Evolutionary conservation across 2,329 filamentous ascomycete genomes (phyloP).

Genomic region (Colletotrichum sansevieriae): DNA sequence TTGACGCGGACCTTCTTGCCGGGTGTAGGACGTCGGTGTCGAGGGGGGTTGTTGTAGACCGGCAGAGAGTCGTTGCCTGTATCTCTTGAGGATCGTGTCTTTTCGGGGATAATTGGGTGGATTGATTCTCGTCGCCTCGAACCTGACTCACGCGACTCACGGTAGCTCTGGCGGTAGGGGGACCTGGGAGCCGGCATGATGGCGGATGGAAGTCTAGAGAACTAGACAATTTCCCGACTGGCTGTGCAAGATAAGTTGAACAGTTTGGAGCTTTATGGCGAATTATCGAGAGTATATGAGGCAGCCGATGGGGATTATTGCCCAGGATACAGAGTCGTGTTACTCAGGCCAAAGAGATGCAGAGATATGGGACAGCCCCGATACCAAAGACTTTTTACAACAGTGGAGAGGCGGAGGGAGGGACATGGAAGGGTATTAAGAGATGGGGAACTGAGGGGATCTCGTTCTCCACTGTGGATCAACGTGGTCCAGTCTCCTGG

Average conservation of each 20-base stretch:
- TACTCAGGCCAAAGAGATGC: slow-evolving; percentile 9
- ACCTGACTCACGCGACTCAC: slow-evolving; percentile 32
- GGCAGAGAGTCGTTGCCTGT: slow-evolving; percentile 20
- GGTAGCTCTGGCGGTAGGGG: slow-evolving; percentile 35
- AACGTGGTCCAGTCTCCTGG: slow-evolving; percentile 22
- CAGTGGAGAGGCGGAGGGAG: neutral
- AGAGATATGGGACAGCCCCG: slow-evolving; percentile 25
- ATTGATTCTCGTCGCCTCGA: slow-evolving; percentile 31
- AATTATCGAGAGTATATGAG: neutral
- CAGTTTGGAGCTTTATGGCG: neutral
- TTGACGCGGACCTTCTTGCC: slow-evolving; percentile 63
- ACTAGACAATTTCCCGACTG: neutral
- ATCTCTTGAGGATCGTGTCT: slow-evolving; percentile 21
- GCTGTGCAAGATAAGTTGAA: neutral
- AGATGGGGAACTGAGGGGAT: slow-evolving; percentile 19
- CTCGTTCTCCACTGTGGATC: slow-evolving; percentile 25
- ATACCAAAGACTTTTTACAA: slow-evolving; percentile 16
- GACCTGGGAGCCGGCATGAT: slow-evolving; percentile 39
- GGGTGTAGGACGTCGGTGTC: slow-evolving; percentile 17
- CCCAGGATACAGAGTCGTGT: slow-evolving; percentile 13
- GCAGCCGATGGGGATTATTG: neutral
- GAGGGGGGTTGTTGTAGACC: slow-evolving; percentile 30
- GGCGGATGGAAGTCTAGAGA: neutral
- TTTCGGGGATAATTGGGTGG: slow-evolving; percentile 25
- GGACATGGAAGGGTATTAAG: slow-evolving; percentile 4